Evolutionary conservation across 225 moss, liverwort and hornwort genomes (phyloP).

Genomic region (Bryum argenteum): DNA sequence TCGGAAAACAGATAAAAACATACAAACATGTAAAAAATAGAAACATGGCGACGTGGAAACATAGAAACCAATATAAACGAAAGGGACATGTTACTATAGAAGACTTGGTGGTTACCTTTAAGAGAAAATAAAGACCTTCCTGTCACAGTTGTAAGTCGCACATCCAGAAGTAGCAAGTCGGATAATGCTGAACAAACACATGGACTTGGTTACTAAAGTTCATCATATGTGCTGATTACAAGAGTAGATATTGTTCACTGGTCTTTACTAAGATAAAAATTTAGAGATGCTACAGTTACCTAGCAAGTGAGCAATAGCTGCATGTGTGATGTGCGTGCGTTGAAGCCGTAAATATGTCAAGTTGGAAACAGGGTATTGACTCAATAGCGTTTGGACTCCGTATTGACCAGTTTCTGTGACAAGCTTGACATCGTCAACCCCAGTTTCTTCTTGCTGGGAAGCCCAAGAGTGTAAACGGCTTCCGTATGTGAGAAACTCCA

Average conservation of each 20-base stretch:
- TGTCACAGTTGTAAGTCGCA: conserved; percentile 56
- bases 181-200: conserved; percentile 51
- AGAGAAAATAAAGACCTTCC: conserved; percentile 51
- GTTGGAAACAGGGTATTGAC: conserved; percentile 50
- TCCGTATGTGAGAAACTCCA: conserved; percentile 69
- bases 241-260: neutral
- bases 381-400: conserved; percentile 36
- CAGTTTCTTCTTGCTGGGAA: conserved; percentile 42
- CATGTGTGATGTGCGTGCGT: conserved; percentile 60
- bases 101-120: conserved; percentile 41
- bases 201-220: conserved; percentile 16
- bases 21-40: no score
- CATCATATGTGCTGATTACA: neutral
- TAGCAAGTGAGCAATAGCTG: conserved; percentile 52
- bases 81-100: neutral
- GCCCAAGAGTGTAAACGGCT: conserved; percentile 60
- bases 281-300: no score
- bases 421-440: conserved; percentile 33
- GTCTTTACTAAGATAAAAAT: no score
- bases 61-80: neutral
- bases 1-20: no score
- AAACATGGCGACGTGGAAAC: no score
- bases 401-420: conserved; percentile 30
- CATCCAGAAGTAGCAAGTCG: conserved; percentile 61
- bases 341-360: conserved; percentile 61